Evolutionary conservation across 352 stramenopile species (phyloP), one percentile per base, ranked within the genome.

Genomic region (Globisporangium echinulatum): DNA sequence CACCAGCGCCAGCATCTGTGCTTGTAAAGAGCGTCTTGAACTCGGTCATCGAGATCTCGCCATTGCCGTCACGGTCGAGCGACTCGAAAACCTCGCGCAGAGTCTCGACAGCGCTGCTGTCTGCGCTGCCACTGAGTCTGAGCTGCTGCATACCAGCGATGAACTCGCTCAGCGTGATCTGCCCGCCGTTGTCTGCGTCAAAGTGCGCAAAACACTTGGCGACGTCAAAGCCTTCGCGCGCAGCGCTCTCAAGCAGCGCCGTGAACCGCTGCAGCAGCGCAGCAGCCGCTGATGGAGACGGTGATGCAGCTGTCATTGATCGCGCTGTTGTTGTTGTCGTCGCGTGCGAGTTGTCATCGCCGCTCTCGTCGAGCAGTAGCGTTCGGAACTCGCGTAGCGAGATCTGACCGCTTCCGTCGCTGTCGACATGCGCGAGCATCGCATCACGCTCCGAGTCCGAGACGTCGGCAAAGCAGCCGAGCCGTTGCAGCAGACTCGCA

Each of bases 121-220:
- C 56, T 39, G 80, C 40, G 40, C 69, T 50, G 25, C 25, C 25
- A 33, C 25, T 33, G 25, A 33, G 25, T 33, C 25, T 1, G 25
- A 33, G 46, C 15, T n/a, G 1, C 57, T 51, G 2, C 71, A 50
- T 33, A 87, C 83, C 5, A 94, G 61, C 25, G 72, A 55, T 15
- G 53, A 92, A 88, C 55, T 94, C 85, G 7, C 53, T 37, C 0
- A 79, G 38, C 0, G 72, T 87, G 19, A 94, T 78, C 15, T 61
- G 69, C 3, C 85, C 78, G 38, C 89, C 83, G 0, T 58, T 68
- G 47, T 92, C 73, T 1, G 59, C 54, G 59, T 94, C 85, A 51
- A 94, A 92, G 4, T 94, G 69, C n/a, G 76, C 56, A 47, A 96
- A 96, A 4, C 90, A 69, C 14, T 92, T 68, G 1, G 77, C 64